phyloP scores from a whole-genome alignment of 2,329 filamentous ascomycete species.

The Colletotrichum shisoi region DNA sequence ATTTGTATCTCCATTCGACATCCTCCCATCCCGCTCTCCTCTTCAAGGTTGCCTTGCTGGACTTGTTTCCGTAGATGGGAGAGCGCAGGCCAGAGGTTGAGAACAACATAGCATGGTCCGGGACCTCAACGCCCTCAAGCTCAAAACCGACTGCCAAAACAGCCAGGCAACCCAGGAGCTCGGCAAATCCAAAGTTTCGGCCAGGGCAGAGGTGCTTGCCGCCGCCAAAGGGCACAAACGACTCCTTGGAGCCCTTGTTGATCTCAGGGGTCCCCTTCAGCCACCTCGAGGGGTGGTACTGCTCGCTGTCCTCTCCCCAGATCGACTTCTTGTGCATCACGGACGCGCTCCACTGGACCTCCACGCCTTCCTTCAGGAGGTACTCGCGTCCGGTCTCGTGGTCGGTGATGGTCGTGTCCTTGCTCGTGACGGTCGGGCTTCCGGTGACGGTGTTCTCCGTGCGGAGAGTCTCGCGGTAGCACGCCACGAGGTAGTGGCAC shows the following conservation, averaged over 20 bases:
- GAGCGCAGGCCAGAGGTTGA: conserved; percentile 31
- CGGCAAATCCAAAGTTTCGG: conserved; percentile 46
- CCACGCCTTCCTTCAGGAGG: conserved; percentile 43
- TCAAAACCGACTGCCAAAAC: conserved; percentile 43
- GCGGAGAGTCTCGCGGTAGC: conserved; percentile 56
- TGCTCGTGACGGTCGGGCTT: conserved; percentile 50
- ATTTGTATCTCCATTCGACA: conserved; percentile 42
- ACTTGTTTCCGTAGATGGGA: conserved; percentile 34
- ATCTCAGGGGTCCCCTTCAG: conserved; percentile 29
- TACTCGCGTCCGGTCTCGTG: conserved; percentile 41
- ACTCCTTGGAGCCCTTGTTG: conserved; percentile 42
- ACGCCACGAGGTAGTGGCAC: conserved; percentile 54
- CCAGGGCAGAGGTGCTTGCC: conserved; percentile 49
- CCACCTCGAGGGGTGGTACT: conserved; percentile 45
- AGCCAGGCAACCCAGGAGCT: conserved; percentile 43
- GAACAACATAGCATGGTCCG: conserved; percentile 35
- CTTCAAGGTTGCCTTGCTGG: conserved; percentile 31
- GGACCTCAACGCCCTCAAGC: conserved; percentile 41
- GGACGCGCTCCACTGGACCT: conserved; percentile 44
- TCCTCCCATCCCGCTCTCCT: conserved; percentile 44
- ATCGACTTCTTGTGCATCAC: conserved; percentile 42
- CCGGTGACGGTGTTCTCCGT: conserved; percentile 50
- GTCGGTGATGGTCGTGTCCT: conserved; percentile 50
- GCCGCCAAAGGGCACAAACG: conserved; percentile 47
- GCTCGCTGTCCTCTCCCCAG: conserved; percentile 43